Evolutionary conservation across 352 stramenopile genomes (phyloP).

Genomic region (Pythium aristosporum): DNA sequence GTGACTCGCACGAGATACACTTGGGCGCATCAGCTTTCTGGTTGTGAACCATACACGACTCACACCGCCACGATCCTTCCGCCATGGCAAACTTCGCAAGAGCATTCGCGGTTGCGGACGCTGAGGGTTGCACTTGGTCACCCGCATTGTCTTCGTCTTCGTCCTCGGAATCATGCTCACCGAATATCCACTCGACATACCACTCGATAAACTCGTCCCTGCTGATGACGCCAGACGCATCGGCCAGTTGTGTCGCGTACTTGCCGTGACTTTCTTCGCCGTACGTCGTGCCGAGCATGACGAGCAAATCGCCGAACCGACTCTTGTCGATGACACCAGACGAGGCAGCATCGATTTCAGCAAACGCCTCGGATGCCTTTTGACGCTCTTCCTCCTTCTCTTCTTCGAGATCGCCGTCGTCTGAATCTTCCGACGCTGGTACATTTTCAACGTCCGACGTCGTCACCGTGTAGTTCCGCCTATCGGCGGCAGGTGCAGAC

Average conservation of each 20-base stretch:
- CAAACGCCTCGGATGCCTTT: constrained; percentile 23
- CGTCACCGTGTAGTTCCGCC: constrained; percentile 1
- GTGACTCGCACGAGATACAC: constrained; percentile 34
- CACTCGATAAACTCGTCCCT: constrained; percentile 29
- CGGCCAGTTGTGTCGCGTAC: constrained; percentile 15
- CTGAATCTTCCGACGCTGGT: constrained; percentile 20
- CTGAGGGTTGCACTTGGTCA: not conserved
- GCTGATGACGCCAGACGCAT: constrained; percentile 14
- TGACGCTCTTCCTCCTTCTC: constrained; percentile 27
- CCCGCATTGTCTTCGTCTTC: constrained; percentile 22
- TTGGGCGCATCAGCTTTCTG: constrained; percentile 13
- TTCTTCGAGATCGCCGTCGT: constrained; percentile 28
- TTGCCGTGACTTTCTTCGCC: constrained; percentile 28
- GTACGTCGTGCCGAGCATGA: constrained; percentile 26
- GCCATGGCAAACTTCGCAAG: constrained; percentile 25
- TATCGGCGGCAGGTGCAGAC: not conserved
- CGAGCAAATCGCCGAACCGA: constrained; percentile 25
- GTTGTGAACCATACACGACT: constrained; percentile 32
- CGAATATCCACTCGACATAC: constrained; percentile 31
- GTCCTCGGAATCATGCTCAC: constrained; percentile 46
- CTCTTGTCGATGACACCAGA: constrained; percentile 18
- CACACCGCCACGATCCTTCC: constrained; percentile 37
- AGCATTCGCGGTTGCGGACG: constrained; percentile 7
- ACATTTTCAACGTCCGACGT: constrained; percentile 30
- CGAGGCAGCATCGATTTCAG: constrained; percentile 19